Evolutionary conservation across 208 protist species (phyloP).

Genomic region (Trypanosomatidae sp.): DNA sequence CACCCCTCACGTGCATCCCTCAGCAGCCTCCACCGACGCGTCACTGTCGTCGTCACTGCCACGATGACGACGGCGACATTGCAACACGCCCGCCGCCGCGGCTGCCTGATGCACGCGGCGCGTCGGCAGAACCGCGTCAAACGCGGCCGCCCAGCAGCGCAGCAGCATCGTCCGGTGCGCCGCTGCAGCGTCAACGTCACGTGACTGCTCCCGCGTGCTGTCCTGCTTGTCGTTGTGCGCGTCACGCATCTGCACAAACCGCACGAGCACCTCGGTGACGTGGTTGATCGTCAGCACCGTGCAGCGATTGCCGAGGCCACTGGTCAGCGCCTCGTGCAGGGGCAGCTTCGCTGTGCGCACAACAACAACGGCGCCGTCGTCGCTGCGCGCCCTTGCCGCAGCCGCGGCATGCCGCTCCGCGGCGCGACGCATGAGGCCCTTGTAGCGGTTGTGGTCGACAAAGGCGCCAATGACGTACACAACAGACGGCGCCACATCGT

Average conservation of each 20-base stretch:
- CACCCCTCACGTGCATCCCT: too few species aligned
- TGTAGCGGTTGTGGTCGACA: slow-evolving; percentile 83
- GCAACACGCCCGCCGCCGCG: slow-evolving; percentile 11
- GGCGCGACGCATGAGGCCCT: slow-evolving; percentile 38
- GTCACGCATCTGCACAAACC: slow-evolving; percentile 14
- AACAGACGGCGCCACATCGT: slow-evolving; percentile 26
- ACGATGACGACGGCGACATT: slow-evolving; percentile 4
- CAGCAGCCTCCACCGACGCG: too few species aligned
- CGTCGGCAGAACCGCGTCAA: slow-evolving; percentile 53
- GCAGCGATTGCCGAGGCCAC: slow-evolving; percentile 74
- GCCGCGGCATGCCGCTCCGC: slow-evolving; percentile 32
- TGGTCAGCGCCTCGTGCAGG: slow-evolving; percentile 53
- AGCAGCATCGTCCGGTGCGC: too few species aligned
- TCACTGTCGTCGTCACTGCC: too few species aligned
- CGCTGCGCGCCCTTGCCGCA: too few species aligned
- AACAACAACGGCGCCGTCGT: too few species aligned
- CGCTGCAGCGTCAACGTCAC: too few species aligned
- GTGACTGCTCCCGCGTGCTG: too few species aligned
- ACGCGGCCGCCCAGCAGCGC: slow-evolving; percentile 38
- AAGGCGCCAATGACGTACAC: slow-evolving; percentile 83
- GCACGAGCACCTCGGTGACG: slow-evolving; percentile 59
- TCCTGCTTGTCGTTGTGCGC: too few species aligned
- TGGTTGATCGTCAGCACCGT: slow-evolving; percentile 88
- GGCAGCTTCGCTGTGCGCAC: slow-evolving; percentile 68
- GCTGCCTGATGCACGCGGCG: slow-evolving; percentile 35